These are phyloP conservation scores for Zymoseptoria passerinii DNA, from an alignment of 2,329 filamentous ascomycete genomes.

Conservation along the genomic window DNA sequence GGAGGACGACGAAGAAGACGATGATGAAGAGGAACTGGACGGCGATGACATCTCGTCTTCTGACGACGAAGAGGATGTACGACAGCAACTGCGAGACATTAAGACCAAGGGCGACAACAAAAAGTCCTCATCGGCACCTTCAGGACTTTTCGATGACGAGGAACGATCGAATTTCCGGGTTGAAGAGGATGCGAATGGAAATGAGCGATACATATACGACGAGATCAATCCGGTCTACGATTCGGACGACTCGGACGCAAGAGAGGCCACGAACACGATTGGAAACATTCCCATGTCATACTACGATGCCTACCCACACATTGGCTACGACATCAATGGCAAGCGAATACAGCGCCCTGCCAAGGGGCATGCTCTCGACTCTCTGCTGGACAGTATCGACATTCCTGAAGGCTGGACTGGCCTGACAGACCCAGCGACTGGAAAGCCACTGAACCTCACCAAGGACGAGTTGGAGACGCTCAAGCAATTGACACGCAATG, in stretches of 20 bases:
- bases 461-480: slow-evolving; percentile 83
- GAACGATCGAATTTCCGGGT: slow-evolving; percentile 49
- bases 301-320: slow-evolving; percentile 96
- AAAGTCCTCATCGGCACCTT: slow-evolving; percentile 4
- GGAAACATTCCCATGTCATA: slow-evolving; percentile 89
- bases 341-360: slow-evolving; percentile 96
- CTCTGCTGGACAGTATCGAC: slow-evolving; percentile 90
- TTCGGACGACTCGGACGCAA: slow-evolving; percentile 84
- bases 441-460: slow-evolving; percentile 81
- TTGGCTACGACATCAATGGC: slow-evolving; percentile 97
- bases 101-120: slow-evolving; percentile 27
- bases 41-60: slow-evolving; percentile 35
- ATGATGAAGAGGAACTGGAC: slow-evolving; percentile 32
- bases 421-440: slow-evolving; percentile 85
- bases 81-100: slow-evolving; percentile 37
- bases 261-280: slow-evolving; percentile 78
- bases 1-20: slow-evolving; percentile 21
- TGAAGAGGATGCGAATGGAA: slow-evolving; percentile 79
- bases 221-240: slow-evolving; percentile 94
- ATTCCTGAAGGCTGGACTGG: slow-evolving; percentile 96
- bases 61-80: slow-evolving; percentile 34
- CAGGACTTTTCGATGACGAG: slow-evolving; percentile 12
- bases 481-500: slow-evolving; percentile 79
- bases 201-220: slow-evolving; percentile 80
- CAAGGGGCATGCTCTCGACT: slow-evolving; percentile 86